Base-by-base conservation (phyloP, 306 rosid species). In the Quercus robur region DNA sequence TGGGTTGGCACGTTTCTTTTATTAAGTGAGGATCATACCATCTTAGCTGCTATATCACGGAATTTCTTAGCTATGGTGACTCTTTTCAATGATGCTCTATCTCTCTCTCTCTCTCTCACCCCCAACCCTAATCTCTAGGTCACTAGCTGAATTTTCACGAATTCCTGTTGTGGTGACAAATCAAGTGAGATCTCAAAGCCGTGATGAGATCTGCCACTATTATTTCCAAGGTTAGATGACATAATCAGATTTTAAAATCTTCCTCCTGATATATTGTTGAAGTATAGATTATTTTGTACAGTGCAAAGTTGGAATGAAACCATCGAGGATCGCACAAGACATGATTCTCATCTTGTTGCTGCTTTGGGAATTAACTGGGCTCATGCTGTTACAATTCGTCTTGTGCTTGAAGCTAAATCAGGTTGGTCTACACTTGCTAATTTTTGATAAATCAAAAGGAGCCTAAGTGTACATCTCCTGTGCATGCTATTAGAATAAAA, bases 291-390 rank as follows among this genome's bases (percentile, higher is more conserved):
- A 69, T 71, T 73, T 76, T 74, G 56, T 75, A 78, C 90, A 90
- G 95, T 71, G 46, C 87, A 76, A 73, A 76, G 82, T 75, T 77
- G 58, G 77, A 49, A 75, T 54, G 85, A 61, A 63, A 68, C 61
- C 74, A 62, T 75, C 21, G 85, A 84, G 41, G 44, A 71, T 80
- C 80, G 71, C 55, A 71, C 84, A 75, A 79, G 88, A 77, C 85
- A 86, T 75, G 97, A 90, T 70, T 92, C 94, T 88, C 93, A 88
- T 84, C 94, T 94, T 78, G 97, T 94, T 85, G 94, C 97, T 82
- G 98, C 97, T 74, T 84, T 94, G 94, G 98, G 98, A 26, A 84
- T 91, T 86, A 86, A 93, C 58, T 94, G 99, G 97, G 97, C 99
- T 85, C 99, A 92, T 89, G 88, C 99, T 41, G 97, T 90, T 80